These are phyloP conservation scores for Elymus sibiricus DNA, from an alignment of 176 grass and related monocot genomes.

Conservation along the genomic window DNA sequence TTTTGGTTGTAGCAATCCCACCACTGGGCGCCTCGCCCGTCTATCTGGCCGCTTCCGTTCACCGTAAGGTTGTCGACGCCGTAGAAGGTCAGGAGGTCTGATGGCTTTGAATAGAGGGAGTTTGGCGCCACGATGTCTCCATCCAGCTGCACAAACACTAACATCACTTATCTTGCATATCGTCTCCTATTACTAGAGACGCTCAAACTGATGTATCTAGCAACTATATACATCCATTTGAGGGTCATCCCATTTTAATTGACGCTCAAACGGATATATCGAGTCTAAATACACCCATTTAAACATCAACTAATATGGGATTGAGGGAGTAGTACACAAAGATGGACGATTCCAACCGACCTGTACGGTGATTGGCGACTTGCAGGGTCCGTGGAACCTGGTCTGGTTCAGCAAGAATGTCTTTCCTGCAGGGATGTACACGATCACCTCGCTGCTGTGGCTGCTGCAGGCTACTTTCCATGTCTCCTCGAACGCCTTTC, in stretches of 20 bases:
- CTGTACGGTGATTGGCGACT: conserved; percentile 31
- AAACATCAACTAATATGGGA: too few species aligned
- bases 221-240: too few species aligned
- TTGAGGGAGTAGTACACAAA: background rate
- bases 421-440: conserved; percentile 39
- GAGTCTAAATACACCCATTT: too few species aligned
- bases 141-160: conserved; percentile 36
- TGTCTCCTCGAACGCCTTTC: conserved; percentile 46
- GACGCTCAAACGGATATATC: too few species aligned
- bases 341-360: conserved; percentile 11
- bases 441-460: background rate
- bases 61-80: conserved; percentile 29
- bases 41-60: conserved; percentile 49
- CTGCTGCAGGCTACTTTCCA: conserved; percentile 44
- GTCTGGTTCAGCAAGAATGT: conserved; percentile 39
- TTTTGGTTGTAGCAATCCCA: conserved; percentile 45
- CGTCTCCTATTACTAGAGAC: too few species aligned
- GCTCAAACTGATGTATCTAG: too few species aligned
- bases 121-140: conserved; percentile 54
- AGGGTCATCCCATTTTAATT: too few species aligned
- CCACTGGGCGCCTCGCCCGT: conserved; percentile 64
- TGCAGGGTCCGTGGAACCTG: conserved; percentile 41
- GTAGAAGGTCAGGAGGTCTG: conserved; percentile 42
- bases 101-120: background rate
- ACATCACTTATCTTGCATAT: too few species aligned